phyloP scores from a whole-genome alignment of 2,329 filamentous ascomycete species.

The Pseudogymnoascus pannorum region DNA sequence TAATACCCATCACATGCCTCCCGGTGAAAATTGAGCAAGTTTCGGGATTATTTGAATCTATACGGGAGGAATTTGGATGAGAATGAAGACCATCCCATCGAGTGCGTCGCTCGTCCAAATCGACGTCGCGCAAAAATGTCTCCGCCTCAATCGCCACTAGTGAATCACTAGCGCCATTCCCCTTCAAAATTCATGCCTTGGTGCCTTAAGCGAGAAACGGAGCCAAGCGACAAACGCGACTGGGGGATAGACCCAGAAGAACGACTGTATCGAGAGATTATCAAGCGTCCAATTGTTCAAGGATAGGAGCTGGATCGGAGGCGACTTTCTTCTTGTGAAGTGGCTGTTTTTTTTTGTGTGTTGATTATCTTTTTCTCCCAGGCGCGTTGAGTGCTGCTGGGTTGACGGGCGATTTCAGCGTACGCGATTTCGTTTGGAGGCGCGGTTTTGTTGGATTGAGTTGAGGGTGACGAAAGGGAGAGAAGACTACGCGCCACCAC shows the following conservation, averaged over 20 bases:
- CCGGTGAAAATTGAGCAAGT: not conserved
- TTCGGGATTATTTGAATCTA: not conserved
- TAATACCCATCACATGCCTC: not conserved
- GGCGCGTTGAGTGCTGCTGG: not conserved
- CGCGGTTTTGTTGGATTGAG: not conserved
- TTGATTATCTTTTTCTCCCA: not conserved
- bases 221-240: slow-evolving; percentile 1
- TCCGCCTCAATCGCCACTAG: slow-evolving; percentile 1
- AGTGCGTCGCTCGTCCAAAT: not conserved
- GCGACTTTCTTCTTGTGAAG: not conserved
- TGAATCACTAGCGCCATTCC: not conserved
- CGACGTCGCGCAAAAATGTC: not conserved
- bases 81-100: not conserved
- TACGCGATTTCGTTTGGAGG: slow-evolving; percentile 2
- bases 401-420: not conserved
- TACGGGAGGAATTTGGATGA: not conserved
- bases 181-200: not conserved
- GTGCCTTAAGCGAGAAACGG: slow-evolving; percentile 3
- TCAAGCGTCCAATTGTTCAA: slow-evolving; percentile 1
- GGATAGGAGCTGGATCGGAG: not conserved
- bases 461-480: not conserved
- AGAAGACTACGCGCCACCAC: slow-evolving; percentile 1
- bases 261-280: not conserved
- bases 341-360: not conserved
- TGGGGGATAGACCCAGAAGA: not conserved